phyloP scores from a whole-genome alignment of 768 basidiomycete genomes.

The Leucocoprinus leucothites region DNA sequence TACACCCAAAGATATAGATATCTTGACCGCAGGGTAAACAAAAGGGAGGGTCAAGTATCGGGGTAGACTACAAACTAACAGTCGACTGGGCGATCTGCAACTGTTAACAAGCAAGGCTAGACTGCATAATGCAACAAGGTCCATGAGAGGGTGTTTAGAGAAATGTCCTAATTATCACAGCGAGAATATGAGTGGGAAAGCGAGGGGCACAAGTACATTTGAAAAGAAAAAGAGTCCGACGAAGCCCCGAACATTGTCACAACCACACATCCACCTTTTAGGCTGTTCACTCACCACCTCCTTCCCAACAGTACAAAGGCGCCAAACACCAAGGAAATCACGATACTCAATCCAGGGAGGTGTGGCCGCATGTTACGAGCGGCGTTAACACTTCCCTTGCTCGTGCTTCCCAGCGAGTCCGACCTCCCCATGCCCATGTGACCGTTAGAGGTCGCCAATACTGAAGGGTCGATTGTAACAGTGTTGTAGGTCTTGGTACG shows the following conservation, averaged over 20 bases:
- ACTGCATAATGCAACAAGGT: not conserved
- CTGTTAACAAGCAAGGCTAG: not conserved
- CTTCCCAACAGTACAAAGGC: not conserved
- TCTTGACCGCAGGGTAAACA: too few species aligned
- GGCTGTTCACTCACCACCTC: not conserved
- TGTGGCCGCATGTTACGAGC: conserved; percentile 4
- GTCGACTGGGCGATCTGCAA: too few species aligned
- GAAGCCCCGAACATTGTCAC: not conserved
- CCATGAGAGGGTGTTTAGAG: not conserved
- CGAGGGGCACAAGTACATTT: not conserved
- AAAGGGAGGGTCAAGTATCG: too few species aligned
- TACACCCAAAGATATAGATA: too few species aligned
- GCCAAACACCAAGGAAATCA: conserved; percentile 1
- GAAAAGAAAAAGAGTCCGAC: not conserved
- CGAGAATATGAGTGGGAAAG: not conserved
- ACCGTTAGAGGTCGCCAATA: conserved; percentile 67
- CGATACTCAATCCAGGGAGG: not conserved
- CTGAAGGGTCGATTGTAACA: conserved; percentile 47
- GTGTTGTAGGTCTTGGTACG: conserved; percentile 49
- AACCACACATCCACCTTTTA: not conserved
- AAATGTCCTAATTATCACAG: not conserved
- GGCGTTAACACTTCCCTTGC: conserved; percentile 27
- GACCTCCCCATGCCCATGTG: conserved; percentile 22
- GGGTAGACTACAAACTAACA: too few species aligned
- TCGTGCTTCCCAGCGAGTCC: conserved; percentile 38